Evolutionary conservation across 208 protist genomes (phyloP).

Genomic region (Leishmania gerbilli): DNA sequence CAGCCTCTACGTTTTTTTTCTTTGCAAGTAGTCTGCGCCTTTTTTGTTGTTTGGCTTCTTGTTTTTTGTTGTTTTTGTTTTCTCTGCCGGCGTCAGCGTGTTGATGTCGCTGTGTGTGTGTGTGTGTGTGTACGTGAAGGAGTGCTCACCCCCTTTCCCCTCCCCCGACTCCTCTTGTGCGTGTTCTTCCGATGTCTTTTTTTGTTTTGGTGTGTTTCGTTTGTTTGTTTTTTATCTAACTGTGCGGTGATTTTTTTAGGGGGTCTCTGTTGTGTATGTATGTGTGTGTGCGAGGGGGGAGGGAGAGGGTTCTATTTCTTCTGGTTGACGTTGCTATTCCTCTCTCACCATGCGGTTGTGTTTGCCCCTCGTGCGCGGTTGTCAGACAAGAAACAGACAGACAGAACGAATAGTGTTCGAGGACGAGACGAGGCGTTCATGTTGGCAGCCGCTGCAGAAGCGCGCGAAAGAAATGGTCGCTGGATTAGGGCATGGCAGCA

Average conservation of each 20-base stretch:
- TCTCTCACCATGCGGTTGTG: not conserved
- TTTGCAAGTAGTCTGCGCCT: not conserved
- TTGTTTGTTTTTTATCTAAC: not conserved
- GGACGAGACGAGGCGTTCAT: not conserved
- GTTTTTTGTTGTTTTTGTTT: not conserved
- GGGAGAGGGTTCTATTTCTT: not conserved
- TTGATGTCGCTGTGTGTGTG: not conserved
- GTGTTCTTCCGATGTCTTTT: not conserved
- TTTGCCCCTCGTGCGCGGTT: not conserved
- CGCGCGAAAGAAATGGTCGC: not conserved
- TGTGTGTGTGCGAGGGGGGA: no score
- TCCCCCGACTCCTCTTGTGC: not conserved
- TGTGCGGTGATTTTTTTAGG: not conserved
- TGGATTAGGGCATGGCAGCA: not conserved
- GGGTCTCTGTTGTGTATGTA: not conserved
- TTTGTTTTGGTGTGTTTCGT: not conserved
- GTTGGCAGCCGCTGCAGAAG: not conserved
- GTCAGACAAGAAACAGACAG: not conserved
- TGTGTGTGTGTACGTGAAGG: not conserved
- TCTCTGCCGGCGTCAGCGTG: not conserved
- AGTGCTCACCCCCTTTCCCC: not conserved
- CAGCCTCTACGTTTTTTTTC: not conserved
- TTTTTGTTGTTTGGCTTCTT: not conserved
- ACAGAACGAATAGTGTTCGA: not conserved
- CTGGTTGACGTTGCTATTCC: not conserved